These are phyloP conservation scores for Teratosphaeria zuluensis DNA, from an alignment of 2,329 filamentous ascomycete species.

Conservation along the genomic window DNA sequence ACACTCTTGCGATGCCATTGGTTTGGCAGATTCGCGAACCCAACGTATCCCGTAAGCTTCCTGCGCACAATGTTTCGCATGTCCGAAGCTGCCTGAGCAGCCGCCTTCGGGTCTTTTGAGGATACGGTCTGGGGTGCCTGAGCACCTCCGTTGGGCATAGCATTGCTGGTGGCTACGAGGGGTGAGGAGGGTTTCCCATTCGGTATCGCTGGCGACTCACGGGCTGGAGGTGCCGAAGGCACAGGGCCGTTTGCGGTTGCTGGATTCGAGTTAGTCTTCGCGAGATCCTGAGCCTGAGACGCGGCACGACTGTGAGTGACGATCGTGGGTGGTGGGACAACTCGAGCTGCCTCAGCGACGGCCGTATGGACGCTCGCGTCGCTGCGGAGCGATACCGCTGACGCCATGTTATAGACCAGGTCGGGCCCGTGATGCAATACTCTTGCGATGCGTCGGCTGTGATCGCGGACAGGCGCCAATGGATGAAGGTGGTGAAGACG, in stretches of 20 bases:
- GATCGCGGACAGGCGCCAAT: constrained; percentile 6
- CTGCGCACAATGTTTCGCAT: constrained; percentile 94
- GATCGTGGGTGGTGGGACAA: background rate
- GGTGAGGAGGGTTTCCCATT: background rate
- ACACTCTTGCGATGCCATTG: constrained; percentile 99
- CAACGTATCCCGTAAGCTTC: constrained; percentile 97
- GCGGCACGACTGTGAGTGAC: background rate
- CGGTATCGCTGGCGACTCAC: constrained; percentile 31
- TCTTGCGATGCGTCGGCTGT: constrained; percentile 7
- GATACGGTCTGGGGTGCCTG: constrained; percentile 48
- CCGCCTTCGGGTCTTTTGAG: constrained; percentile 54
- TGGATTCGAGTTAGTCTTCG: constrained; percentile 15
- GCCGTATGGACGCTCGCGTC: background rate
- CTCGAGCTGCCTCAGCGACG: background rate
- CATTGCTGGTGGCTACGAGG: constrained; percentile 38
- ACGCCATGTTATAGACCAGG: constrained; percentile 10
- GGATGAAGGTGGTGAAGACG: constrained; percentile 9
- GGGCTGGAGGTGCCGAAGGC: constrained; percentile 33
- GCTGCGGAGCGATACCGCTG: background rate
- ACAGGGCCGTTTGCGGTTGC: constrained; percentile 35
- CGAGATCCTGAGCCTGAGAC: background rate
- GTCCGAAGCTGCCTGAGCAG: constrained; percentile 39
- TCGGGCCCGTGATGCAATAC: constrained; percentile 3
- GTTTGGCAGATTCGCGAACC: constrained; percentile 97
- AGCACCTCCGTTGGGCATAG: constrained; percentile 42